Percentiles rank a stretch among this genome's conserved stretches.
These are phyloP conservation scores for Mycena vulgaris DNA, from an alignment of 768 basidiomycete genomes.

Conservation along the genomic window DNA sequence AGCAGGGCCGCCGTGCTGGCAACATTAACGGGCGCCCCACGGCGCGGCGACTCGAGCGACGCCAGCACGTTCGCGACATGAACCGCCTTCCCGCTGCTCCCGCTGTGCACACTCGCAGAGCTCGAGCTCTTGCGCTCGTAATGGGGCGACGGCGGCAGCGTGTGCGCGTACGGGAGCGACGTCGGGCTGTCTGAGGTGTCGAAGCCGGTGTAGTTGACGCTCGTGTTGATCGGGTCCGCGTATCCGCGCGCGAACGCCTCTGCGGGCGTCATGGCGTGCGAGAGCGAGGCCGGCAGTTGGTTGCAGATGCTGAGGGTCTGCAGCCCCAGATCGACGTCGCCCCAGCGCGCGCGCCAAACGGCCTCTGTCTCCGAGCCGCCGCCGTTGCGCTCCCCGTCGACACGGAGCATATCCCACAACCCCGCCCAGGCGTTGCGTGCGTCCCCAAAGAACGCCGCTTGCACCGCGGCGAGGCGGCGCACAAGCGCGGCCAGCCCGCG, in stretches of 20 bases:
- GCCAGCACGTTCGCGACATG: slow-evolving; percentile 42
- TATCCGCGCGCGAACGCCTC: slow-evolving; percentile 21
- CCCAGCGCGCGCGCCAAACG: slow-evolving; percentile 82
- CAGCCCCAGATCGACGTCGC: slow-evolving; percentile 71
- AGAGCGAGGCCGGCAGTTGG: slow-evolving; percentile 30
- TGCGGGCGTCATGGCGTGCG: slow-evolving; percentile 22
- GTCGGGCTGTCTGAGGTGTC: slow-evolving; percentile 13
- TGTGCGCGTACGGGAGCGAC: neutral
- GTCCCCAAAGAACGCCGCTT: slow-evolving; percentile 72
- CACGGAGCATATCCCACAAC: slow-evolving; percentile 88
- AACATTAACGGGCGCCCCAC: slow-evolving; percentile 40
- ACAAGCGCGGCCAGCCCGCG: slow-evolving; percentile 71
- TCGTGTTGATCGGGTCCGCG: slow-evolving; percentile 22
- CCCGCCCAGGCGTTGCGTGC: slow-evolving; percentile 79
- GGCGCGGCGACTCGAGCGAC: slow-evolving; percentile 46
- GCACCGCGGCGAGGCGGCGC: slow-evolving; percentile 67
- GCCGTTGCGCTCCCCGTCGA: slow-evolving; percentile 79
- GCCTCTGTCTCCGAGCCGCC: slow-evolving; percentile 78
- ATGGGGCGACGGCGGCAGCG: slow-evolving; percentile 17
- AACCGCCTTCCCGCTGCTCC: slow-evolving; percentile 16
- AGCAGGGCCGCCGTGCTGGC: slow-evolving; percentile 16
- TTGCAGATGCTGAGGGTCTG: slow-evolving; percentile 52
- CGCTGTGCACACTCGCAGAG: slow-evolving; percentile 28
- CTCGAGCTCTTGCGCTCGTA: slow-evolving; percentile 27
- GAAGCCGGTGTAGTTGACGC: neutral